phyloP scores from a whole-genome alignment of 2,329 filamentous ascomycete genomes.

The Fusarium chuoi region DNA sequence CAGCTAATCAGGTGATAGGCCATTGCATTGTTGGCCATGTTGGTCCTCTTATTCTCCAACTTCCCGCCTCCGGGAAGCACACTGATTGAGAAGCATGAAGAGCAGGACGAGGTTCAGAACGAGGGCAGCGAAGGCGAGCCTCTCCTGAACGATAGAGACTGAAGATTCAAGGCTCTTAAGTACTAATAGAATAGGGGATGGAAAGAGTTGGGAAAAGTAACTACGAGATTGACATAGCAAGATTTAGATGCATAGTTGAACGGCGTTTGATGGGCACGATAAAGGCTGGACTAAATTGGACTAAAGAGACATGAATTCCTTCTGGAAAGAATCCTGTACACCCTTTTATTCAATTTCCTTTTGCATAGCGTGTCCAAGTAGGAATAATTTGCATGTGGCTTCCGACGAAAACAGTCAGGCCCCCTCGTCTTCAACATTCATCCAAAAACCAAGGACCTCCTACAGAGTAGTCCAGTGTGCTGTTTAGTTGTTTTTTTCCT shows the following conservation, averaged over 20 bases:
- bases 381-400: not conserved
- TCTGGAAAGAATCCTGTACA: fast-evolving
- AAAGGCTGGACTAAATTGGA: not conserved
- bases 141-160: not conserved
- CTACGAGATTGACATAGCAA: not conserved
- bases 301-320: not conserved
- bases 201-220: fast-evolving
- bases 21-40: conserved; percentile 59
- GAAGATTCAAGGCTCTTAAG: not conserved
- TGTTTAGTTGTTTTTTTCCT: too few species aligned
- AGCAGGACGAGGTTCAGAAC: not conserved
- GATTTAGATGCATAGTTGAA: not conserved
- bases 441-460: too few species aligned
- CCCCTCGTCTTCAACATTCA: not conserved
- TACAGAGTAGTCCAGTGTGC: not conserved
- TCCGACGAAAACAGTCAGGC: too few species aligned
- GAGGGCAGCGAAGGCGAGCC: not conserved
- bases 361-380: fast-evolving
- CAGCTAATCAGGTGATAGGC: conserved; percentile 50
- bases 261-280: not conserved
- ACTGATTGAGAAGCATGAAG: conserved; percentile 45
- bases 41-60: conserved; percentile 54
- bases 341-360: fast-evolving
- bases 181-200: fast-evolving
- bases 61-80: conserved; percentile 54